Conservation (phyloP, 768 basidiomycete species). For the Brasilioporus rufonigricans region DNA sequence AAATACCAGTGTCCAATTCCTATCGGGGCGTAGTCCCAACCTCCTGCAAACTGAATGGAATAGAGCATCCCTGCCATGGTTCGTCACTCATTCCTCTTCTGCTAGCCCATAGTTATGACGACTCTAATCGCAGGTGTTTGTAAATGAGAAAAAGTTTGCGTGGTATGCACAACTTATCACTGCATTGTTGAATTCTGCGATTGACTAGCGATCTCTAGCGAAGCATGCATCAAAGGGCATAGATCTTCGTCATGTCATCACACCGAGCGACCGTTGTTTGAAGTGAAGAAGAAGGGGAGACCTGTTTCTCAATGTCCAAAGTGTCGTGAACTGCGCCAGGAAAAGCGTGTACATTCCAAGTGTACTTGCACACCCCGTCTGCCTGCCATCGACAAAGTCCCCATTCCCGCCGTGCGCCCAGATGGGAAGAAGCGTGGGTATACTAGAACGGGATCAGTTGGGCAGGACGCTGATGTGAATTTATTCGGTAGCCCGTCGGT, state of each 20-base stretch:
- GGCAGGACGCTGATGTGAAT: conserved; percentile 17
- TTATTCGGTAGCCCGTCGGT: conserved; percentile 53
- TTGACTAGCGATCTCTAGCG: conserved; percentile 44
- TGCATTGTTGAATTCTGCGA: background rate
- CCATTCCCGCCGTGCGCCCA: conserved; percentile 32
- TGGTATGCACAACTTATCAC: conserved; percentile 47
- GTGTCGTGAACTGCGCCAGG: conserved; percentile 80
- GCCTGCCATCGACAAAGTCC: conserved; percentile 27
- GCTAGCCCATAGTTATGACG: background rate
- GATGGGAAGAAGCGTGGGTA: conserved; percentile 33
- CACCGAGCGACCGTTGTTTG: conserved; percentile 84
- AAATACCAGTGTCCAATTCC: background rate
- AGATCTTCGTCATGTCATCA: conserved; percentile 88
- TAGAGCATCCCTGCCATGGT: conserved; percentile 20
- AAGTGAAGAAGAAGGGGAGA: conserved; percentile 91
- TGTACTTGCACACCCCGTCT: conserved; percentile 62
- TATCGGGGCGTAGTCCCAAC: background rate
- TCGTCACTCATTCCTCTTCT: background rate
- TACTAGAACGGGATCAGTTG: background rate
- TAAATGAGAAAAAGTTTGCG: conserved; percentile 72
- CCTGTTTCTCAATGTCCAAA: conserved; percentile 88
- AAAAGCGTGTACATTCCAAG: conserved; percentile 77
- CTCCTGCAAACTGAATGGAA: conserved; percentile 12
- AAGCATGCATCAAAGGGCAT: conserved; percentile 93
- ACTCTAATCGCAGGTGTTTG: conserved; percentile 51